Evolutionary conservation across 2,329 filamentous ascomycete species (phyloP), one percentile per base, ranked within the genome.

Genomic region (Neonectria punicea): DNA sequence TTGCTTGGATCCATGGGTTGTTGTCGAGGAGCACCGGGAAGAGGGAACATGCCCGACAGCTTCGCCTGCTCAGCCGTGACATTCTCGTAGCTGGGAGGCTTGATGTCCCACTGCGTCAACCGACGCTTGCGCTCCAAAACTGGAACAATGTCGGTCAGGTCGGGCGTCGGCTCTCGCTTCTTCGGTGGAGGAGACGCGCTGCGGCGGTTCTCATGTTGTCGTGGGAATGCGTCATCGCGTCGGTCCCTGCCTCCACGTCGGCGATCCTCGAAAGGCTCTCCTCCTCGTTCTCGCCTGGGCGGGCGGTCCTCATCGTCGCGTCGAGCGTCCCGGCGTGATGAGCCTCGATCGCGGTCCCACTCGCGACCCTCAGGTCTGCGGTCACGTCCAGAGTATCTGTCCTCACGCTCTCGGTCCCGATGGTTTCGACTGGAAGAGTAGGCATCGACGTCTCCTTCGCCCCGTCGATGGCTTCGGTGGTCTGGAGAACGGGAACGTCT

Each of bases 51-150:
- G 83, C 95, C 92, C 71, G 97, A 99, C 49, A 99, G 87, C 84
- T 99, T 99, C 55, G 96, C 97, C 80, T 99, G 97, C 80, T 99
- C 97, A 22, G 96, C 94, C 2, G 96, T 98, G 70, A 99, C 95
- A 80, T 96, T 97, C 77, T 99, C 97, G 76, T 99, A 99, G 49
- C 96, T 95, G 16, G 94, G 93, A 6, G 96, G 96, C 83, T 99
- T 99, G 80, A 99, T 98, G 79, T 99, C 97, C 96, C 96, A 99
- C 80, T 99, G 97, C 39, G 94, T 98, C 85, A 99, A 84, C 65
- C 96, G 92, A 73, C 97, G 91, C 85, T 94, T 96, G 74, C 95
- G 91, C 76, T 95, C 91, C 68, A 94, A 84, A 64, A 99, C 86
- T 4, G 93, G 88, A n/a, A 92, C 85, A 65, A 97, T 84, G 75